Conservation (phyloP, 768 basidiomycete species). For the Dendrothele bispora region DNA sequence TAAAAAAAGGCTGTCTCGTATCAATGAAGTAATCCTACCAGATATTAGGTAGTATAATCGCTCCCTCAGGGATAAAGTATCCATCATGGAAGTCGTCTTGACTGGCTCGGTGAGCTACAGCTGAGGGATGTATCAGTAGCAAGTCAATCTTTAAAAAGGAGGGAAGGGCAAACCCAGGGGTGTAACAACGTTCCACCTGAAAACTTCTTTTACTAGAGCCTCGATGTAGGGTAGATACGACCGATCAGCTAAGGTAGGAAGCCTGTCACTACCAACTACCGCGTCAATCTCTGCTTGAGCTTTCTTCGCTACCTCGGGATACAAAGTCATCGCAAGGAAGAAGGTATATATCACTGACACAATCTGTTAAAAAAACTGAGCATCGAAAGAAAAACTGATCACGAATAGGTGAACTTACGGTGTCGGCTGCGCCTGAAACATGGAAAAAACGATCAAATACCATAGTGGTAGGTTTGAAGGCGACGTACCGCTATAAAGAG, state of each 20-base stretch:
- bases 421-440: constrained; percentile 54
- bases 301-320: constrained; percentile 55
- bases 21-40: constrained; percentile 33
- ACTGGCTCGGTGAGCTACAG: constrained; percentile 54
- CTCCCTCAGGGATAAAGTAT: constrained; percentile 60
- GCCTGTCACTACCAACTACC: constrained; percentile 56
- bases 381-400: constrained; percentile 4
- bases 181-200: constrained; percentile 49
- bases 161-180: constrained; percentile 35
- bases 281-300: constrained; percentile 65
- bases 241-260: constrained; percentile 61
- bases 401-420: constrained; percentile 36
- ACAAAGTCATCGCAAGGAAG: constrained; percentile 58
- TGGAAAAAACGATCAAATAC: constrained; percentile 5
- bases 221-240: constrained; percentile 58
- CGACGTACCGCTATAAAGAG: constrained; percentile 49
- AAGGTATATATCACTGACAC: constrained; percentile 56
- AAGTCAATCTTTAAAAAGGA: constrained; percentile 9
- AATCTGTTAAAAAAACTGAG: constrained; percentile 37
- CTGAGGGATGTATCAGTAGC: constrained; percentile 24
- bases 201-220: constrained; percentile 59
- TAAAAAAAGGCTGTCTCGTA: constrained; percentile 9
- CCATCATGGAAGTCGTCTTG: constrained; percentile 65
- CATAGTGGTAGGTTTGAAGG: constrained; percentile 1
- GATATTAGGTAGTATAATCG: constrained; percentile 52